Evolutionary conservation across 2,329 filamentous ascomycete species (phyloP).

Genomic region (Apiospora kogelbergensis): DNA sequence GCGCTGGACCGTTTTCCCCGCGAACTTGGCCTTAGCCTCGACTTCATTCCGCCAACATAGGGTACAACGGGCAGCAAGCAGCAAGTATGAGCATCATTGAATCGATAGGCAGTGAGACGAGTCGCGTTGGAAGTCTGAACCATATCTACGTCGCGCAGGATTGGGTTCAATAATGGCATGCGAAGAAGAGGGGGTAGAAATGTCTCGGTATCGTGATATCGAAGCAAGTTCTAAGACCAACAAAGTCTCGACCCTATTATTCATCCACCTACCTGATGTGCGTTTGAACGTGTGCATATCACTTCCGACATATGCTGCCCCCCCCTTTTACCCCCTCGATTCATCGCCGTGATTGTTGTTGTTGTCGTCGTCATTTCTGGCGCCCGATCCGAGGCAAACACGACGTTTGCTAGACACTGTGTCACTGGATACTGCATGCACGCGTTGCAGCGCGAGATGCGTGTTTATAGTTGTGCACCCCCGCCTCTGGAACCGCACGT

Average conservation of each 20-base stretch:
- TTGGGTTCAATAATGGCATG: conserved; percentile 5
- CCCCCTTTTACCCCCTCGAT: background rate
- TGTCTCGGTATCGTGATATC: background rate
- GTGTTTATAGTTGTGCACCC: conserved; percentile 3
- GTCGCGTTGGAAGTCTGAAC: background rate
- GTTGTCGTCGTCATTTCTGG: background rate
- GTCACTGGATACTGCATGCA: background rate
- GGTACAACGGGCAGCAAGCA: background rate
- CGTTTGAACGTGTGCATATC: background rate
- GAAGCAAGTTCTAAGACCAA: background rate
- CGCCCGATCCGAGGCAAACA: background rate
- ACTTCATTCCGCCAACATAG: background rate
- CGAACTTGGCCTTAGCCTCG: background rate
- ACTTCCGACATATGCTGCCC: background rate
- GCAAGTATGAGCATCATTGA: background rate
- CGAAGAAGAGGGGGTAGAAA: background rate
- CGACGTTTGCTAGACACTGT: background rate
- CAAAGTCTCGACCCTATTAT: background rate
- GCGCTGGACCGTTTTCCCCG: background rate
- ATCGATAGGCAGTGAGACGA: background rate
- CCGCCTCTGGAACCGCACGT: background rate
- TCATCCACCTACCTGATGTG: background rate
- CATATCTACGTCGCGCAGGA: background rate
- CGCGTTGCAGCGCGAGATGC: background rate
- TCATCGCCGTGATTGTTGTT: background rate